Base-by-base conservation (phyloP, 495 filamentous ascomycete genomes). In the Massariosphaeria phaeospora region DNA sequence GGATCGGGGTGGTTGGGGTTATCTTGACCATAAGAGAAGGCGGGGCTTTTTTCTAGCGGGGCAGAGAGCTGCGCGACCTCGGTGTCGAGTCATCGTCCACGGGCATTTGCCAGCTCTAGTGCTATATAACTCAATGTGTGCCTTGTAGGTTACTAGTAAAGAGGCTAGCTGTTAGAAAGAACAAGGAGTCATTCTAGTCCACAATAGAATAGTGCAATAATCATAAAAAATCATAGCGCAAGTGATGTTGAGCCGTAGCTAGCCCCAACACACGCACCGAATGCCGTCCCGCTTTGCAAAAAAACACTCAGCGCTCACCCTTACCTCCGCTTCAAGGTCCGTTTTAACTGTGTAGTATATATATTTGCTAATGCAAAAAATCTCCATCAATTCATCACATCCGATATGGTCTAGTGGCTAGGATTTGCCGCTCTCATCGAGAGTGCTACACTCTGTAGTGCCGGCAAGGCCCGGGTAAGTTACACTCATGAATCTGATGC, bases 371-470 rank as follows among this genome's bases (percentile, higher is more conserved):
- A 44, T 27, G 25, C 17, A 8, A 1, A 5, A n/a, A 27, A 27
- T 27, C 25, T 27, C 17, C n/a, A 17, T 23, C 17, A 8, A 27
- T 44, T 30, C 17, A 27, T 23, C 15, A 44, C 21, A 44, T 44
- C 41, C 41, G 41, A 44, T 44, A 44, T 44, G 41, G 41, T 44
- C 41, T 44, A 44, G 41, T 47, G 43, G 43, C 43, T 47, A 47
- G 43, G 43, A 47, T 47, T 47, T 47, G 43, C 43, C 43, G 43
- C 43, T 47, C 43, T 47, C 43, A 47, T 47, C 43, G 26, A 47
- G 43, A 47, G 43, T 20, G 34, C 5, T 27, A 10, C 43, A 47
- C 43, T 47, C 43, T 21, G 43, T 47, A 47, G 43, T 47, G 43
- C 43, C 43, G 43, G 43, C 43, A 47, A 47, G 43, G 43, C 43